These are phyloP conservation scores for Cylindrotheca fusiformis DNA, from an alignment of 108 stramenopile species.

Conservation along the genomic window DNA sequence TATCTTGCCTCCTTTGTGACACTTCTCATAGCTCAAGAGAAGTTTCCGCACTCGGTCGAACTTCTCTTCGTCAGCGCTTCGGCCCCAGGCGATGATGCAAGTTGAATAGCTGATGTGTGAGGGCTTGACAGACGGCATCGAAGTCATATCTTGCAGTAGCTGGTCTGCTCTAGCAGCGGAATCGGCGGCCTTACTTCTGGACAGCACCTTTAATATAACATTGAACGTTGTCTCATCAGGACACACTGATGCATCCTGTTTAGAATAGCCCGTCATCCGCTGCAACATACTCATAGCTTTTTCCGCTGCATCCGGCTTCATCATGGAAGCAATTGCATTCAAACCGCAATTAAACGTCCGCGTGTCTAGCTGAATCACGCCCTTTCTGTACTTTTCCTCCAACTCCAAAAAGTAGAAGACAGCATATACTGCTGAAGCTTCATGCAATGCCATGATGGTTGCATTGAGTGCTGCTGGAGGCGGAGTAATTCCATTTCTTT, in stretches of 20 bases:
- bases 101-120: conserved; percentile 21
- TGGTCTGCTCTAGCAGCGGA: conserved; percentile 24
- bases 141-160: conserved; percentile 23
- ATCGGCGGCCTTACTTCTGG: conserved; percentile 23
- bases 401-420: conserved; percentile 31
- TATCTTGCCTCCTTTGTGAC: not conserved
- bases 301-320: conserved; percentile 26
- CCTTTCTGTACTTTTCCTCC: conserved; percentile 20
- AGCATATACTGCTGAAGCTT: conserved; percentile 13
- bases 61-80: conserved; percentile 21
- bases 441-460: conserved; percentile 19
- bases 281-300: conserved; percentile 14
- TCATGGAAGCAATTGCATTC: conserved; percentile 26
- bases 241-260: conserved; percentile 16
- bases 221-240: conserved; percentile 28
- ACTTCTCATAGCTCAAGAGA: conserved; percentile 6
- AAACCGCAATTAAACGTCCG: conserved; percentile 34
- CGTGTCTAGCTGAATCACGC: conserved; percentile 15
- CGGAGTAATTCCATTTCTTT: conserved; percentile 11
- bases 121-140: conserved; percentile 2
- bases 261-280: conserved; percentile 24
- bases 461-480: conserved; percentile 21
- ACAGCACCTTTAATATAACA: conserved; percentile 28
- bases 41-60: conserved; percentile 16
- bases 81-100: conserved; percentile 35